Percentiles rank a stretch among this genome's conserved stretches.
Conservation (phyloP, 1,284 basidiomycete genomes). For the Ustilago cynodontis region DNA sequence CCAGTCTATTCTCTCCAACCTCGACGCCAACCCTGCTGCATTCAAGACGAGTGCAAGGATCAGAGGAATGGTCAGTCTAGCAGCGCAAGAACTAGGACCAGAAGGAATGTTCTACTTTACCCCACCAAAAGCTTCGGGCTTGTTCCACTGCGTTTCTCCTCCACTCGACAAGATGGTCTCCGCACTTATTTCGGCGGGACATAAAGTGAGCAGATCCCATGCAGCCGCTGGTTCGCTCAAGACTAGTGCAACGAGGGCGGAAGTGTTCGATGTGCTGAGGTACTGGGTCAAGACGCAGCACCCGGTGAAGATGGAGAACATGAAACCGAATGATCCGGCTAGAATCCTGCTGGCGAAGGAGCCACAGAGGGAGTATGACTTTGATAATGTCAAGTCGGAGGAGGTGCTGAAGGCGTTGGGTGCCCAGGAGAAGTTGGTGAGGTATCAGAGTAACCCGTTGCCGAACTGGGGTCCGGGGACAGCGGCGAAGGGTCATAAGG, state of each 20-base stretch:
- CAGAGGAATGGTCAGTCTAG: slow-evolving; percentile 93
- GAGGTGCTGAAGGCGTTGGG: slow-evolving; percentile 40
- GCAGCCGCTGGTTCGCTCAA: slow-evolving; percentile 89
- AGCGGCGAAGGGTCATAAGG: slow-evolving; percentile 64
- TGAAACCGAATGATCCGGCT: slow-evolving; percentile 76
- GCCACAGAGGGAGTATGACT: slow-evolving; percentile 41
- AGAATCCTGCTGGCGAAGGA: slow-evolving; percentile 76
- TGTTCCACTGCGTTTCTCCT: slow-evolving; percentile 78
- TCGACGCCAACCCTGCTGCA: slow-evolving; percentile 73
- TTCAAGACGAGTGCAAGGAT: slow-evolving; percentile 88
- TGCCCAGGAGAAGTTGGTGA: slow-evolving; percentile 66
- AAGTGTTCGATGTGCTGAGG: slow-evolving; percentile 85
- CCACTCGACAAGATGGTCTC: slow-evolving; percentile 74
- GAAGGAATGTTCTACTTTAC: slow-evolving; percentile 89
- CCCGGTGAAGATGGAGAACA: slow-evolving; percentile 82
- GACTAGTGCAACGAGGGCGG: slow-evolving; percentile 81
- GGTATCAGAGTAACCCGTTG: slow-evolving; percentile 91
- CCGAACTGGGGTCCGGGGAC: slow-evolving; percentile 87
- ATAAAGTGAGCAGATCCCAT: slow-evolving; percentile 88
- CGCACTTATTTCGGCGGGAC: slow-evolving; percentile 86
- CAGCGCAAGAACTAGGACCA: slow-evolving; percentile 79
- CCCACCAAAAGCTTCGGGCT: slow-evolving; percentile 81
- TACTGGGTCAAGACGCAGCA: slow-evolving; percentile 78
- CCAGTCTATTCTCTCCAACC: slow-evolving; percentile 79
- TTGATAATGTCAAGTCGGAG: slow-evolving; percentile 43